Conservation (phyloP, 75 land plant species). For the Cupressus sempervirens region DNA sequence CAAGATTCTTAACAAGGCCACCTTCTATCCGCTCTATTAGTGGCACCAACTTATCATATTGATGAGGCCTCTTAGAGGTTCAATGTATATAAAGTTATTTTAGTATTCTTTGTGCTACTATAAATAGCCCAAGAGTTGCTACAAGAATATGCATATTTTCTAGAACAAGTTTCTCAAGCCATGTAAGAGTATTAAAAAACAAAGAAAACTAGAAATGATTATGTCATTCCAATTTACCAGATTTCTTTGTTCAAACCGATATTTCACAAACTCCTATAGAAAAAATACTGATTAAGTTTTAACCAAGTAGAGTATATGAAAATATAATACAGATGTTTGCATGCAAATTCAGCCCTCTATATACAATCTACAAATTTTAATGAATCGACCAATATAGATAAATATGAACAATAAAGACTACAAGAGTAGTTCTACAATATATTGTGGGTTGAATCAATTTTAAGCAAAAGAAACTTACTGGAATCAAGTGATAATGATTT, state of each 20-base stretch:
- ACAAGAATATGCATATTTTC: neutral
- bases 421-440: neutral
- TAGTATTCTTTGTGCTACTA: neutral
- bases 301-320: neutral
- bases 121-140: neutral
- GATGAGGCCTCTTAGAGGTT: neutral
- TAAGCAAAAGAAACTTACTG: neutral
- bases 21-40: neutral
- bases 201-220: neutral
- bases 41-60: conserved; percentile 2
- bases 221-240: no score
- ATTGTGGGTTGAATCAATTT: neutral
- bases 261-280: neutral
- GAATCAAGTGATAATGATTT: neutral
- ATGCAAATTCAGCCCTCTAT: neutral
- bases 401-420: no score
- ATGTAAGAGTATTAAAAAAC: neutral
- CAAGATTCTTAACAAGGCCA: neutral
- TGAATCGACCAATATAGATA: neutral
- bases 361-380: neutral
- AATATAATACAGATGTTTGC: neutral
- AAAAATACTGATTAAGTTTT: no score
- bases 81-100: neutral
- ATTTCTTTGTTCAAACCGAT: neutral
- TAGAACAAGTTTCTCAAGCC: neutral